Evolutionary conservation across 1,284 basidiomycete species (phyloP).

Genomic region (Omphalotus olearius): DNA sequence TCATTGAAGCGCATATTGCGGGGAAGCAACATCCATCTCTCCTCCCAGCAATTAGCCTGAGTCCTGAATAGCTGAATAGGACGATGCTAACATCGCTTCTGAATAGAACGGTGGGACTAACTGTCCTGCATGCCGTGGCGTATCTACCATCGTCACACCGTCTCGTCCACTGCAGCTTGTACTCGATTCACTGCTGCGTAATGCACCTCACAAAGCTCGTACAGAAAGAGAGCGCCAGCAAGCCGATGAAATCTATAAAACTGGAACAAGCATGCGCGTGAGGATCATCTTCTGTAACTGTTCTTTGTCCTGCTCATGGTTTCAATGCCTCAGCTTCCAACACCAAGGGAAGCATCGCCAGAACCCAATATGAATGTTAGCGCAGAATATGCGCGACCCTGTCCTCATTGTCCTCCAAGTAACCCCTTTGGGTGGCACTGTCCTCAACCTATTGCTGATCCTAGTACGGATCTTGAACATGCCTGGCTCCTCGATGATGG

Average conservation of each 20-base stretch:
- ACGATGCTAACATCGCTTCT: background rate
- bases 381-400: slow-evolving; percentile 63
- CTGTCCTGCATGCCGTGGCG: slow-evolving; percentile 70
- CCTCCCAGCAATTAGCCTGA: background rate
- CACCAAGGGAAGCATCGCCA: slow-evolving; percentile 68
- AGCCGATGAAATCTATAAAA: slow-evolving; percentile 71
- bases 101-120: slow-evolving; percentile 73
- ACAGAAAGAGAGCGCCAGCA: slow-evolving; percentile 64
- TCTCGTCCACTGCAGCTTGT: slow-evolving; percentile 68
- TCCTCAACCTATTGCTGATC: slow-evolving; percentile 69
- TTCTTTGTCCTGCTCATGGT: background rate
- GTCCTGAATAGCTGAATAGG: background rate
- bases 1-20: too few relatives aligned
- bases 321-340: slow-evolving; percentile 52
- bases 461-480: slow-evolving; percentile 53
- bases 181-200: slow-evolving; percentile 62
- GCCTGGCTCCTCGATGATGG: slow-evolving; percentile 74
- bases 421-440: slow-evolving; percentile 72
- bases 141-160: slow-evolving; percentile 60
- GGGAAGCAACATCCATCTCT: too few relatives aligned
- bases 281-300: slow-evolving; percentile 24
- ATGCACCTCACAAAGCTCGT: slow-evolving; percentile 60
- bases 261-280: slow-evolving; percentile 65
- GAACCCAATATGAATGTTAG: slow-evolving; percentile 63
- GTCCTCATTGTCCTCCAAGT: slow-evolving; percentile 63